Evolutionary conservation across 192 early-diverging fungal genomes (phyloP).

Genomic region (Linnemannia elongata): DNA sequence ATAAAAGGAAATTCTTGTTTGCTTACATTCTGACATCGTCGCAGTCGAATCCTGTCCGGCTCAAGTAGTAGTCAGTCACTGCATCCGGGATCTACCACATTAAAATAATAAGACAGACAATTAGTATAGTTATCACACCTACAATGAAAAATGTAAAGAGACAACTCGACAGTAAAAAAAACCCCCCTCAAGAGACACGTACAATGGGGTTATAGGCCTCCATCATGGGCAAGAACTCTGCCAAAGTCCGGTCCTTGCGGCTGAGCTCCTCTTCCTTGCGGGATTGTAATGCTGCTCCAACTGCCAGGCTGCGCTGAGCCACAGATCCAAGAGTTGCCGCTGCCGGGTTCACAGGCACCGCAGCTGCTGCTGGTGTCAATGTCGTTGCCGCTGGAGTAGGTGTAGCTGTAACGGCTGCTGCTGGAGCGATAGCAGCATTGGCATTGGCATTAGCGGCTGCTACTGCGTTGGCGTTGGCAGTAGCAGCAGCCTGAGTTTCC

Average conservation of each 20-base stretch:
- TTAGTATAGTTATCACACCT: not conserved
- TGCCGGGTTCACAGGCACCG: not conserved
- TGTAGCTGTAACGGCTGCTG: not conserved
- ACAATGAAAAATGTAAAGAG: not conserved
- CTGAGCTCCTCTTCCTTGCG: conserved; percentile 68
- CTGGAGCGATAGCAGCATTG: not conserved
- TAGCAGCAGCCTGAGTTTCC: conserved; percentile 10
- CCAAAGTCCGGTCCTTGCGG: conserved; percentile 78
- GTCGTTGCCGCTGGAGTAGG: not conserved
- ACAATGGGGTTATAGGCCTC: conserved; percentile 89
- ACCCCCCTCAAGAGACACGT: conserved; percentile 21
- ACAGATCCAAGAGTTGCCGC: conserved; percentile 1
- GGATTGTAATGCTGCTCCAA: conserved; percentile 44
- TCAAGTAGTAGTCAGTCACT: conserved; percentile 93
- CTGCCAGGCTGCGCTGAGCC: conserved; percentile 36
- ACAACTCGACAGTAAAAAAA: not conserved
- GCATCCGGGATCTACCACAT: conserved; percentile 87
- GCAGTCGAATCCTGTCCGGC: conserved; percentile 82
- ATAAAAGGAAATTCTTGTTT: not conserved
- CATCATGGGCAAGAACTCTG: conserved; percentile 91
- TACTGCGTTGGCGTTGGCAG: not conserved
- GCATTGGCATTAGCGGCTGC: not conserved
- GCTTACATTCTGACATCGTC: conserved; percentile 83
- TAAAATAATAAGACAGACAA: not conserved
- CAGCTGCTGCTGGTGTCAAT: not conserved